Percentiles rank a stretch among this genome's conserved stretches.
Evolutionary conservation across 2,329 filamentous ascomycete species (phyloP).

Genomic region (Epichloe coenophiala): DNA sequence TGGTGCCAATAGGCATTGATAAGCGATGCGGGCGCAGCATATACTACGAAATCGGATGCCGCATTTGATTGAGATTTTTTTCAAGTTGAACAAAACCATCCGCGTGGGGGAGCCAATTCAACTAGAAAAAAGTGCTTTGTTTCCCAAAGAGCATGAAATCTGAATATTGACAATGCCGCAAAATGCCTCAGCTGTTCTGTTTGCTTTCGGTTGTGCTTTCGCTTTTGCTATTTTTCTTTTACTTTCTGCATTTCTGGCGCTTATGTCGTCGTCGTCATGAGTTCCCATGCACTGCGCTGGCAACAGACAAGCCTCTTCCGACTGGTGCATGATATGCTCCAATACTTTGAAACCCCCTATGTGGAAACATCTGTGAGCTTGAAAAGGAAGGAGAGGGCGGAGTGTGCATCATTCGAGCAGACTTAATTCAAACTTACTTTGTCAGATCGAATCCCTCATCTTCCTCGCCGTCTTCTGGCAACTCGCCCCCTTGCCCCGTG

Average conservation of each 20-base stretch:
- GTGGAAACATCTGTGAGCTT: slow-evolving; percentile 11
- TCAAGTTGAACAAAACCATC: background rate
- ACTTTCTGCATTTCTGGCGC: background rate
- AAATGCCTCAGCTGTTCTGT: background rate
- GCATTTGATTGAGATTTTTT: background rate
- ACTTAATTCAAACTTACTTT: slow-evolving; percentile 28
- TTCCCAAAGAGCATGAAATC: background rate
- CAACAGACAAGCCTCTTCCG: slow-evolving; percentile 30
- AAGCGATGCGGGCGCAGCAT: background rate
- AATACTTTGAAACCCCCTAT: slow-evolving; percentile 54
- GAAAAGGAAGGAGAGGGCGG: background rate
- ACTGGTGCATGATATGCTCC: slow-evolving; percentile 47
- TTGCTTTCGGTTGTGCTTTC: background rate
- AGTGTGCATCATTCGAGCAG: background rate
- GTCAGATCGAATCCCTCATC: slow-evolving; percentile 45
- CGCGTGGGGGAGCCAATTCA: background rate
- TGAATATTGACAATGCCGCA: background rate
- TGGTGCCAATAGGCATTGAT: background rate
- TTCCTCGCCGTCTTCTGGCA: slow-evolving; percentile 25
- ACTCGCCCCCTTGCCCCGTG: slow-evolving; percentile 12
- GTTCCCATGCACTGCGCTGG: slow-evolving; percentile 25
- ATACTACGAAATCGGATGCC: background rate
- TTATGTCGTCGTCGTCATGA: slow-evolving; percentile 8
- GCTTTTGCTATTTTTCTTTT: background rate
- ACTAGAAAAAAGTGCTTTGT: background rate